Evolutionary conservation across 768 basidiomycete species (phyloP).

Genomic region (Paxillus involutus): DNA sequence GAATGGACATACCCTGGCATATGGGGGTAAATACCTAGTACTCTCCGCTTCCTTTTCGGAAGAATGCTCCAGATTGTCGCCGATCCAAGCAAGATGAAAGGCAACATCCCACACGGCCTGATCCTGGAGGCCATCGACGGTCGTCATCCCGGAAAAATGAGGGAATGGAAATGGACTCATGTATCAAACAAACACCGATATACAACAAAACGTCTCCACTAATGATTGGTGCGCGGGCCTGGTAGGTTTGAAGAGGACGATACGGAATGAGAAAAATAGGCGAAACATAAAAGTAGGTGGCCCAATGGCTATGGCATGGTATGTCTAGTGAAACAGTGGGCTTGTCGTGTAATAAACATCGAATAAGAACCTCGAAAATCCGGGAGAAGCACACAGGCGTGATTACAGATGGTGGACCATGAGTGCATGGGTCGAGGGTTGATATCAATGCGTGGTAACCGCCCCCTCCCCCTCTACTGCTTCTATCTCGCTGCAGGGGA

Average conservation of each 20-base stretch:
- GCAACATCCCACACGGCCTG: neutral
- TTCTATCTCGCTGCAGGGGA: neutral
- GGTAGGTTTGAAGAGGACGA: neutral
- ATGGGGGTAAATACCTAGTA: neutral
- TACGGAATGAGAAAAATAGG: constrained; percentile 1
- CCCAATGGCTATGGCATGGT: constrained; percentile 6
- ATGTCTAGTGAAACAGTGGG: constrained; percentile 17
- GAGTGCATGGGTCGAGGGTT: neutral
- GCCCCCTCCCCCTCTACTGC: neutral
- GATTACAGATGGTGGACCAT: neutral
- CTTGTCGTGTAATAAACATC: constrained; percentile 18
- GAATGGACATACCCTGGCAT: neutral
- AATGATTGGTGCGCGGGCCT: neutral
- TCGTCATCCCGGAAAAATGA: too few species aligned
- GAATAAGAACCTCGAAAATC: constrained; percentile 17
- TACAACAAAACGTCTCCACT: neutral
- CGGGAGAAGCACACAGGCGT: neutral
- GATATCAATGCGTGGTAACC: neutral
- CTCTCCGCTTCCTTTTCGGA: neutral
- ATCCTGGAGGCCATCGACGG: too few species aligned
- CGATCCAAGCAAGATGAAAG: too few species aligned
- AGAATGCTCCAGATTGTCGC: neutral
- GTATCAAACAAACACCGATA: neutral
- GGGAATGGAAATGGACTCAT: constrained; percentile 1
- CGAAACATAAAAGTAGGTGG: neutral